Percentiles rank a stretch among this genome's conserved stretches.
Evolutionary conservation across 257 asterid genomes (phyloP).

Genomic region (Nicotiana sylvestris): DNA sequence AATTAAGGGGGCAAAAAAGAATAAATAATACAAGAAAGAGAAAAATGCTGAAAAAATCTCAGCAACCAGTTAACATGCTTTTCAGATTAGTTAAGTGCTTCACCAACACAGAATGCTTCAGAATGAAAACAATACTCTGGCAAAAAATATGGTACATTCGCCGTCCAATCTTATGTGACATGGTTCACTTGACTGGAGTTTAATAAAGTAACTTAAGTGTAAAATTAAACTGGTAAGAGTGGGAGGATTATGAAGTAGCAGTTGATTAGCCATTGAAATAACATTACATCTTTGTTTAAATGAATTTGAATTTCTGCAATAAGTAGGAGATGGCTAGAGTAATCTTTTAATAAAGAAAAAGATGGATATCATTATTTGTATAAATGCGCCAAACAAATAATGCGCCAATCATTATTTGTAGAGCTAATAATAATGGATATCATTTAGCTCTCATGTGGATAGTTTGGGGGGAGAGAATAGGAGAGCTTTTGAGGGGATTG

Average conservation of each 20-base stretch:
- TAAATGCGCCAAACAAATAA: neutral
- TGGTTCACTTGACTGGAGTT: neutral
- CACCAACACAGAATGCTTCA: neutral
- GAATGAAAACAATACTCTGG: neutral
- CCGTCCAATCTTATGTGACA: neutral
- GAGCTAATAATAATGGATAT: too few species aligned
- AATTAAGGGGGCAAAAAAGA: neutral
- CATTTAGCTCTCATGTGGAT: too few species aligned
- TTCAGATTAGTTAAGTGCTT: neutral
- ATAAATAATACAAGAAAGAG: neutral
- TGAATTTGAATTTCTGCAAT: slow-evolving; percentile 4
- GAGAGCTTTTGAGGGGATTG: too few species aligned
- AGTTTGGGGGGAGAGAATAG: too few species aligned
- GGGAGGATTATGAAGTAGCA: neutral
- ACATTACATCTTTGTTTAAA: neutral
- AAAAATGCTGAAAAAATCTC: neutral
- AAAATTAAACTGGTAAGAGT: neutral
- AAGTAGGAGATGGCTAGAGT: neutral
- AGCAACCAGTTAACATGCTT: neutral
- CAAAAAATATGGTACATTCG: neutral
- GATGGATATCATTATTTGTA: neutral
- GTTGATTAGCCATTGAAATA: neutral
- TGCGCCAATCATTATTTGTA: neutral
- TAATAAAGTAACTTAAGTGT: neutral
- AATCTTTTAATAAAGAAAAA: neutral